Base-by-base conservation (phyloP, 2,329 filamentous ascomycete genomes). In the Claviceps africana region DNA sequence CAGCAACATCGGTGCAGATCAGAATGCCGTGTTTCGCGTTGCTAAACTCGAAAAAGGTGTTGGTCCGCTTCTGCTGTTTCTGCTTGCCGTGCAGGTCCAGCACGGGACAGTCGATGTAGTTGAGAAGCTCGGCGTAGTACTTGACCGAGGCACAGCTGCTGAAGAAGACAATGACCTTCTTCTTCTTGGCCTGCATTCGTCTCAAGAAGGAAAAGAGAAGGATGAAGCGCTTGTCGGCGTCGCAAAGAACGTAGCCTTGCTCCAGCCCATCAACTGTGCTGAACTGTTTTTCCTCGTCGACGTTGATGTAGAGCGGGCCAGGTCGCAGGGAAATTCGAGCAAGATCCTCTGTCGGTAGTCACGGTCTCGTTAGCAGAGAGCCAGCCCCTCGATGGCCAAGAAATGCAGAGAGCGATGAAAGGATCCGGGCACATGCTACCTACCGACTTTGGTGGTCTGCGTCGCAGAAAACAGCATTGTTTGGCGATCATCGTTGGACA, bases 391-490 rank as follows among this genome's bases (percentile, higher is more conserved):
- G 13, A 17, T 11, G 30, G 11, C 11, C 1, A 5, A 22, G 4
- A 50, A 17, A 6, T 6, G 10, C 2, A 35, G 31, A 37, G 10
- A 37, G 21, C 7, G 13, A 22, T n/a, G 9, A 11, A n/a, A 22
- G 11, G 13, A 25, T 11, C 2, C 19, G 9, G 25, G 3, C 2
- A 22, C 30, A 15, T 21, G 42, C 28, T 50, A 62, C 62, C 31
- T 58, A 63, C 62, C 62, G 59, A 98, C 93, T 72, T 98, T 97
- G 52, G 91, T 97, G 3, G 93, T 98, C 69, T 97, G 93, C 4
- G 93, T 98, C 15, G 93, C 93, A 15, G 89, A 96, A 76, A 98
- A 98, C n/a, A 98, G 79, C 84, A 95, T 93, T 0, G 90, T 96
- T 70, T 97, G 91, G 55, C 93, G 77, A 58, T 90, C 82, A 53